Evolutionary conservation across 176 grass and related monocot genomes (phyloP), one percentile per base, ranked within the genome.

Genomic region (Aegilops tauschii): DNA sequence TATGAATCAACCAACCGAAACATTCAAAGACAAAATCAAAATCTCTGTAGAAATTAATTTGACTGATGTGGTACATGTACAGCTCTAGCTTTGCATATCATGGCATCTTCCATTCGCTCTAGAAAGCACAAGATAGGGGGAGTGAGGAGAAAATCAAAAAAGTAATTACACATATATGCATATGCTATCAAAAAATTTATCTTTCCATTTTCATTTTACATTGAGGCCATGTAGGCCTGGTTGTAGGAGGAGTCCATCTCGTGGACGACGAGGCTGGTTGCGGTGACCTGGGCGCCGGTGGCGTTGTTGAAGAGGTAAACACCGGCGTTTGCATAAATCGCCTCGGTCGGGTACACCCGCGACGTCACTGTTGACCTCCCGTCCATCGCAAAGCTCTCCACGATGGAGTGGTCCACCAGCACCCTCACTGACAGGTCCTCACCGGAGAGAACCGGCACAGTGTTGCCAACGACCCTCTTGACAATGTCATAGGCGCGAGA

Each of bases 251-350:
- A 58, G 18, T 9, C 54, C 54, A 58, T 58, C 54, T 58, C 54
- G 54, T 58, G 54, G 54, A 21, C 18, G 54, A 58, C 0, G 54
- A 58, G 54, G 18, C 18, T 58, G 6, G 54, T 58, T 7, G 5
- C 54, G 6, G 79, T 91, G 72, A 98, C 91, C 0, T 42, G 75
- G 9, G 72, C 92, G n/a, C 44, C 13, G 30, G 92, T 98, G 52
- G 90, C 96, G 54, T 98, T 98, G 86, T 98, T 98, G 87, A 98
- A 98, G 8, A 98, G 90, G 78, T 85, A 96, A 18, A 96, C 75
- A 8, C 90, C 94, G 6, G 96, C 88, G 27, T 87, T 90, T 31
- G 78, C 67, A 59, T 98, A 92, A 54, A 98, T 94, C 35, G 93
- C 93, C 84, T 92, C 88, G 0, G 96, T 96, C 3, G 96, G 96